These are phyloP conservation scores for Ceratorhiza oryzae-sativae DNA, from an alignment of 1,284 basidiomycete species.

Conservation along the genomic window DNA sequence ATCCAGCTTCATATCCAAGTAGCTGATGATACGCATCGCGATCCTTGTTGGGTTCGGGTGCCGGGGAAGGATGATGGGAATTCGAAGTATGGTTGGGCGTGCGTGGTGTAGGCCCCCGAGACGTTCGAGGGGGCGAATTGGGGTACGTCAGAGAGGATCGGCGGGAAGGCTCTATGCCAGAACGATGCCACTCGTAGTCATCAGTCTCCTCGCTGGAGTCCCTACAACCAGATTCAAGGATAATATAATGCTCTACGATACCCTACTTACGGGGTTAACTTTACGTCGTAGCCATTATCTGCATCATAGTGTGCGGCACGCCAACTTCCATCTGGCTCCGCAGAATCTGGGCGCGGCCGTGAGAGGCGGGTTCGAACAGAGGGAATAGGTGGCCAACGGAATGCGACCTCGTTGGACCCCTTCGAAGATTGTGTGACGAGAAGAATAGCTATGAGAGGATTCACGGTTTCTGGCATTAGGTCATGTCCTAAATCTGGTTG, in stretches of 20 bases:
- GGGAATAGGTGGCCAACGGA: constrained; percentile 75
- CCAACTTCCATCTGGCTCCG: constrained; percentile 41
- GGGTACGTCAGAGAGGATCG: constrained; percentile 11
- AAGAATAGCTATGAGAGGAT: constrained; percentile 70
- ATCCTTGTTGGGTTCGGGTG: constrained; percentile 44
- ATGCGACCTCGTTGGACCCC: constrained; percentile 73
- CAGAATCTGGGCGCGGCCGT: constrained; percentile 60
- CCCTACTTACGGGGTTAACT: constrained; percentile 17
- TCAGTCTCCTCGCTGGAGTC: constrained; percentile 48
- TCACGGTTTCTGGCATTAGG: constrained; percentile 19
- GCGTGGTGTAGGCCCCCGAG: constrained; percentile 46
- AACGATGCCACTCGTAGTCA: constrained; percentile 66
- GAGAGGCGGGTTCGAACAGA: constrained; percentile 63
- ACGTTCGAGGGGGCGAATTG: constrained; percentile 11
- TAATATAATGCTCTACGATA: neutral
- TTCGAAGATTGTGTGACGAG: constrained; percentile 74
- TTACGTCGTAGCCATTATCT: constrained; percentile 15
- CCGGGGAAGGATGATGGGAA: constrained; percentile 48
- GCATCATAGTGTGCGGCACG: constrained; percentile 38
- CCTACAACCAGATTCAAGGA: constrained; percentile 51
- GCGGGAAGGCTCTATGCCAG: constrained; percentile 49
- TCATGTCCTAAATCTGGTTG: constrained; percentile 2
- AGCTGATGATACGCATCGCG: constrained; percentile 62
- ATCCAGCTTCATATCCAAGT: constrained; percentile 81
- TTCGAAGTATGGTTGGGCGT: constrained; percentile 48